Evolutionary conservation across 345 rosid species (phyloP).

Genomic region (Stellera chamaejasme): DNA sequence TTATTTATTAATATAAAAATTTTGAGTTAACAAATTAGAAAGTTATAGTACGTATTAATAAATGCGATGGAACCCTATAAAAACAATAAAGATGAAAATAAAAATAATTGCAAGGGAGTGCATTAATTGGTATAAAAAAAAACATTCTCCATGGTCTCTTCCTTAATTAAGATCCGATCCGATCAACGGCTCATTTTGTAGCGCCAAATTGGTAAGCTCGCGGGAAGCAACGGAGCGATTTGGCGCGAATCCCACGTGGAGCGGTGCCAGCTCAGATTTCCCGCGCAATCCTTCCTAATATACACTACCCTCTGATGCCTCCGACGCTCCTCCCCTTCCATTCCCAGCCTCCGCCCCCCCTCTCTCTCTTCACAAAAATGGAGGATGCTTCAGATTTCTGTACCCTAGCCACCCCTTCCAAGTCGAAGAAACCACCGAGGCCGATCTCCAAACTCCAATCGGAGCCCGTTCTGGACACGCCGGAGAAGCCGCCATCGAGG

Average conservation of each 20-base stretch:
- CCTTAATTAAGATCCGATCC: too few species aligned
- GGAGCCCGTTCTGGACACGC: conserved; percentile 35
- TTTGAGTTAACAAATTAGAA: too few species aligned
- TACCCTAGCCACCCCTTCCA: not conserved
- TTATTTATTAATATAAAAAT: too few species aligned
- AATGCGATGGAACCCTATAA: too few species aligned
- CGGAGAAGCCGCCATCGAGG: conserved; percentile 33
- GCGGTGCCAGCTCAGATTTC: conserved; percentile 22
- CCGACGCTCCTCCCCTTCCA: conserved; percentile 3
- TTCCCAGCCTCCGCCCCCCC: not conserved
- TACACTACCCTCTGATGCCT: not conserved
- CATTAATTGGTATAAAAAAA: too few species aligned
- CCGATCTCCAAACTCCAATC: conserved; percentile 9
- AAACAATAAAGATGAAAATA: too few species aligned
- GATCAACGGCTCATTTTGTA: too few species aligned
- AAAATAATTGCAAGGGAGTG: too few species aligned
- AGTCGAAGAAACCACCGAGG: conserved; percentile 9
- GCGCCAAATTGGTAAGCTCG: conserved; percentile 6
- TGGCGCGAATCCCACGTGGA: conserved; percentile 36
- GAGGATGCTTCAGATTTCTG: not conserved
- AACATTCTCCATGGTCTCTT: too few species aligned
- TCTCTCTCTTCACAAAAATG: not conserved
- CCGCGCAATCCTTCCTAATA: conserved; percentile 26
- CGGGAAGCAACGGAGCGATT: conserved; percentile 53
- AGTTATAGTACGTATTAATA: too few species aligned